Percentiles rank a stretch among this genome's conserved stretches.
Evolutionary conservation across 108 stramenopile genomes (phyloP).

Genomic region (Phaeodactylum tricornutum): DNA sequence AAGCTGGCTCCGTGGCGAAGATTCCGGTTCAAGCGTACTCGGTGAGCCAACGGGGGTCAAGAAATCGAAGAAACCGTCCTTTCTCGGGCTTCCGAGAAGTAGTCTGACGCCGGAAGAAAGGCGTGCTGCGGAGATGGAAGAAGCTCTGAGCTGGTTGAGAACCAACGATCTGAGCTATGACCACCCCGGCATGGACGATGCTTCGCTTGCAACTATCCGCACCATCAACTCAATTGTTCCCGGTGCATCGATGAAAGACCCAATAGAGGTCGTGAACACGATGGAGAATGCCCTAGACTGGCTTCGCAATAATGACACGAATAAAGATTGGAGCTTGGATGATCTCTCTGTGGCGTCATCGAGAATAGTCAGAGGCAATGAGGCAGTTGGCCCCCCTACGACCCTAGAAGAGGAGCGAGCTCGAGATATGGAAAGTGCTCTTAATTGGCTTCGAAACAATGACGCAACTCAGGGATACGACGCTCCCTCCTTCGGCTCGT

Average conservation of each 20-base stretch:
- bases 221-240: constrained; percentile 7
- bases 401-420: constrained; percentile 13
- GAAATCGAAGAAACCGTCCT: too few relatives aligned
- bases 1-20: constrained; percentile 29
- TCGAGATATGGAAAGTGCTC: constrained; percentile 21
- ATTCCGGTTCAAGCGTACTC: too few relatives aligned
- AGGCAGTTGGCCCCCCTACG: background rate
- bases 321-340: constrained; percentile 5
- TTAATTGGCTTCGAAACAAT: constrained; percentile 24
- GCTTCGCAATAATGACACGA: constrained; percentile 3
- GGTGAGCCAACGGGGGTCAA: too few relatives aligned
- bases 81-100: too few relatives aligned
- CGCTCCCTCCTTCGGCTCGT: constrained; percentile 4
- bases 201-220: background rate
- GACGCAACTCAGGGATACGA: constrained; percentile 14
- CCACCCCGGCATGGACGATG: constrained; percentile 10
- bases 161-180: constrained; percentile 27
- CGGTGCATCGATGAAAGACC: background rate
- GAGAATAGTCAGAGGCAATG: background rate
- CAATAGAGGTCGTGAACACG: background rate
- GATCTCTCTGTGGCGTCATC: constrained; percentile 2
- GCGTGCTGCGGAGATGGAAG: constrained; percentile 36
- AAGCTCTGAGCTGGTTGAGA: constrained; percentile 32
- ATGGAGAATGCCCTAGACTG: constrained; percentile 11
- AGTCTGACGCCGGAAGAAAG: constrained; percentile 8